These are phyloP conservation scores for Dispira parvispora DNA, from an alignment of 192 early-diverging fungal genomes.

Conservation along the genomic window DNA sequence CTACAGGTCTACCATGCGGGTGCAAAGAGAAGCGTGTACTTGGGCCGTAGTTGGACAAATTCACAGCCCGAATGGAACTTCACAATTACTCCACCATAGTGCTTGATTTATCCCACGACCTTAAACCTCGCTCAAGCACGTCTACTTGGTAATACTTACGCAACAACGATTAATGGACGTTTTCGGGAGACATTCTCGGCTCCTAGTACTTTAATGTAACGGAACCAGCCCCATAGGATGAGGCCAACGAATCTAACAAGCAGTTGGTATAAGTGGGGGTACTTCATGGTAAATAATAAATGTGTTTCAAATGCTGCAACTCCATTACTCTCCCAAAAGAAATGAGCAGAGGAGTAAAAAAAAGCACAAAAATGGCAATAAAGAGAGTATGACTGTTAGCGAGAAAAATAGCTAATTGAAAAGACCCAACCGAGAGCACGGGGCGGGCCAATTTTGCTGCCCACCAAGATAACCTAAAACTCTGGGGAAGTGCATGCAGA, in stretches of 20 bases:
- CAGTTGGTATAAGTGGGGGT: not conserved
- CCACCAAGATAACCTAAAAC: too few species aligned
- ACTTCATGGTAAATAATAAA: not conserved
- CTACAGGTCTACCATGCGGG: not conserved
- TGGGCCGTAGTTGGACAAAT: not conserved
- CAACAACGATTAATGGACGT: not conserved
- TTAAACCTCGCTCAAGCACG: not conserved
- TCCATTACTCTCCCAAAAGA: too few species aligned
- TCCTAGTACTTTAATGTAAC: not conserved
- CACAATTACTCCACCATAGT: not conserved
- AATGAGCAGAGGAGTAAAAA: too few species aligned
- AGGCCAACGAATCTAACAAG: constrained; percentile 6
- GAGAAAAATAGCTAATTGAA: too few species aligned
- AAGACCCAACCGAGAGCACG: too few species aligned
- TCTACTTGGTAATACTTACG: not conserved
- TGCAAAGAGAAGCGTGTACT: not conserved
- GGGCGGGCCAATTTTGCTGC: too few species aligned
- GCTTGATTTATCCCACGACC: not conserved
- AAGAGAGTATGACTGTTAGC: too few species aligned
- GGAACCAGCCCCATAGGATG: constrained; percentile 11
- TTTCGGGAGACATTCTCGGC: constrained; percentile 2
- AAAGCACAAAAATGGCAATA: too few species aligned
- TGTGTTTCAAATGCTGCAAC: too few species aligned
- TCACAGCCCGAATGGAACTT: not conserved
- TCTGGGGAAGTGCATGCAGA: too few species aligned